phyloP scores from a whole-genome alignment of 208 protist species.

The Leptomonas pyrrhocoris region DNA sequence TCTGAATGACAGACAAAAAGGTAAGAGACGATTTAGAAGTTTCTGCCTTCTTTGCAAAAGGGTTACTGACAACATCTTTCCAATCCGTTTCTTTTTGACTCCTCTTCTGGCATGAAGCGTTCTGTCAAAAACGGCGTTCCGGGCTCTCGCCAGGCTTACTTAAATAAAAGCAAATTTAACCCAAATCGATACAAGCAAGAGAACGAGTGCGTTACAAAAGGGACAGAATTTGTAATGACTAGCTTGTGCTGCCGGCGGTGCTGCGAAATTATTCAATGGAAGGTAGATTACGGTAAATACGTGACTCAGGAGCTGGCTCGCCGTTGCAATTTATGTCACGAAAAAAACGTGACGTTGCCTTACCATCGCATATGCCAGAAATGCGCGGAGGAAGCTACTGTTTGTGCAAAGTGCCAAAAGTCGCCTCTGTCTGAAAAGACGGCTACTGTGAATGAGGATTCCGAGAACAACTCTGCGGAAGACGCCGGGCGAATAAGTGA shows the following conservation, averaged over 20 bases:
- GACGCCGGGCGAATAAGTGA: conserved; percentile 12
- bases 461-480: conserved; percentile 19
- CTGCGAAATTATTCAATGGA: conserved; percentile 90
- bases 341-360: conserved; percentile 57
- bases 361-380: conserved; percentile 88
- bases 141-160: conserved; percentile 62
- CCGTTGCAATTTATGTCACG: conserved; percentile 75
- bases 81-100: not conserved
- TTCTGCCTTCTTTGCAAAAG: not conserved
- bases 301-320: conserved; percentile 46
- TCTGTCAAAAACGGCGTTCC: conserved; percentile 42
- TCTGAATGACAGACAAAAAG: not conserved
- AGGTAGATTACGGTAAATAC: conserved; percentile 90
- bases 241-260: conserved; percentile 84
- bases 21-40: not conserved
- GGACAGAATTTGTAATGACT: conserved; percentile 55
- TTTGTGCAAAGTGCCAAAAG: conserved; percentile 91
- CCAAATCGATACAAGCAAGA: conserved; percentile 81
- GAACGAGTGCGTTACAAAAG: conserved; percentile 53
- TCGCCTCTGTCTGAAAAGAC: conserved; percentile 24
- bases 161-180: conserved; percentile 80
- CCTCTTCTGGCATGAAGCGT: conserved; percentile 33
- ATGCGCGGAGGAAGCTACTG: conserved; percentile 41
- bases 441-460: not conserved
- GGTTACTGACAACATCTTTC: not conserved